phyloP scores from a whole-genome alignment of 257 asterid species.

The Hygrophila difformis region DNA sequence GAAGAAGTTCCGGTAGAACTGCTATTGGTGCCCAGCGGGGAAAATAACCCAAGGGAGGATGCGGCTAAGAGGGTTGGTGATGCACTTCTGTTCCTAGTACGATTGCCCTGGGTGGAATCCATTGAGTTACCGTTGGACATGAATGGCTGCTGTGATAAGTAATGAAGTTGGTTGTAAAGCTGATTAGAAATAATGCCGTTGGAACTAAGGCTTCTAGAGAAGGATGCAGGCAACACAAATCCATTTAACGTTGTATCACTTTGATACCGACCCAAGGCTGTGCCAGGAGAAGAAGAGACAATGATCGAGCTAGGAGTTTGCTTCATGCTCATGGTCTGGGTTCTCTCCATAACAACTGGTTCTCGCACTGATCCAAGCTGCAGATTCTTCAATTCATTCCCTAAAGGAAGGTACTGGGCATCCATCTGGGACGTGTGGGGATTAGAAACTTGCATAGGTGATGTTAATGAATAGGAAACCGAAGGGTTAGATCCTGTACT shows the following conservation, averaged over 20 bases:
- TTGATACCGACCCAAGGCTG: constrained; percentile 33
- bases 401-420: constrained; percentile 25
- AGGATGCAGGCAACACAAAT: constrained; percentile 28
- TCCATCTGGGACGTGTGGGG: constrained; percentile 38
- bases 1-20: constrained; percentile 31
- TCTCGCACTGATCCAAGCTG: constrained; percentile 64
- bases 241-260: constrained; percentile 28
- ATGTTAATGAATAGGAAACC: constrained; percentile 29
- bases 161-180: constrained; percentile 32
- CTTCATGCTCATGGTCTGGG: constrained; percentile 29
- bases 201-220: constrained; percentile 28
- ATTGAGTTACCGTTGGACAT: constrained; percentile 28
- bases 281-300: constrained; percentile 42
- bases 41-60: constrained; percentile 57
- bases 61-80: constrained; percentile 41
- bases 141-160: constrained; percentile 38
- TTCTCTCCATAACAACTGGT: constrained; percentile 53
- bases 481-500: constrained; percentile 32
- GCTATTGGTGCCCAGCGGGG: constrained; percentile 36
- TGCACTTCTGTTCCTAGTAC: constrained; percentile 32
- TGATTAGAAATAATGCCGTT: constrained; percentile 25
- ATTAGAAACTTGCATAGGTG: constrained; percentile 40
- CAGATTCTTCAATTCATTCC: constrained; percentile 46
- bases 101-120: constrained; percentile 27
- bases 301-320: constrained; percentile 31